Conservation (phyloP, 257 asterid genomes). For the Nicotiana benthamiana region DNA sequence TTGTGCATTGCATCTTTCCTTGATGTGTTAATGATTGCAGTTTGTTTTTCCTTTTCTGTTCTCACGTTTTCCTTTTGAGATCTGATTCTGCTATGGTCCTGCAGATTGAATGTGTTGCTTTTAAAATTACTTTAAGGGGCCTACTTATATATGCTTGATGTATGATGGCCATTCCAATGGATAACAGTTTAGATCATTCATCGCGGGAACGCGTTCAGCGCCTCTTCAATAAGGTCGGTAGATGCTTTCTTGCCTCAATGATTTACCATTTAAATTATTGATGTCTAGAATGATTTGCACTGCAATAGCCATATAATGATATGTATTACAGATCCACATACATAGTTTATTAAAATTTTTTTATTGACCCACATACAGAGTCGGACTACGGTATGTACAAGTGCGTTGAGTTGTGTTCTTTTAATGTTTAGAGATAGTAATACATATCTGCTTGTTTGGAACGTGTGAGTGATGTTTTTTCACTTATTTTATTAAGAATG, state of each 20-base stretch:
- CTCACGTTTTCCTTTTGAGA: not conserved
- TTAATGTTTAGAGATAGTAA: not conserved
- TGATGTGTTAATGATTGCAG: not conserved
- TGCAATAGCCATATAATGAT: not conserved
- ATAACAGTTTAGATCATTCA: constrained; percentile 45
- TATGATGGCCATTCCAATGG: constrained; percentile 78
- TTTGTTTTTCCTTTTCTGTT: not conserved
- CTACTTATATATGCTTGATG: constrained; percentile 23
- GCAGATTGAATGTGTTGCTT: not conserved
- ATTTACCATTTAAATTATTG: not conserved
- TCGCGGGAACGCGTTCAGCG: constrained; percentile 61
- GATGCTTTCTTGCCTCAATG: not conserved
- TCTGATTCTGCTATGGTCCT: not conserved
- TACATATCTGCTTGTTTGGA: not conserved
- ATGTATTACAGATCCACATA: not conserved
- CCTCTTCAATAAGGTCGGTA: constrained; percentile 67
- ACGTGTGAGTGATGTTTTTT: not conserved
- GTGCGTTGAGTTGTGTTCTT: not conserved
- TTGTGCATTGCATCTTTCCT: not conserved
- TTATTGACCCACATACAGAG: not conserved
- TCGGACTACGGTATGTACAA: not conserved
- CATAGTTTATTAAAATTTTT: not conserved
- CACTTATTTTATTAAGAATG: constrained; percentile 36
- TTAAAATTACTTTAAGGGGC: not conserved
- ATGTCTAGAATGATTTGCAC: not conserved